Evolutionary conservation across 768 basidiomycete genomes (phyloP).

Genomic region (Mycena kentingensis): DNA sequence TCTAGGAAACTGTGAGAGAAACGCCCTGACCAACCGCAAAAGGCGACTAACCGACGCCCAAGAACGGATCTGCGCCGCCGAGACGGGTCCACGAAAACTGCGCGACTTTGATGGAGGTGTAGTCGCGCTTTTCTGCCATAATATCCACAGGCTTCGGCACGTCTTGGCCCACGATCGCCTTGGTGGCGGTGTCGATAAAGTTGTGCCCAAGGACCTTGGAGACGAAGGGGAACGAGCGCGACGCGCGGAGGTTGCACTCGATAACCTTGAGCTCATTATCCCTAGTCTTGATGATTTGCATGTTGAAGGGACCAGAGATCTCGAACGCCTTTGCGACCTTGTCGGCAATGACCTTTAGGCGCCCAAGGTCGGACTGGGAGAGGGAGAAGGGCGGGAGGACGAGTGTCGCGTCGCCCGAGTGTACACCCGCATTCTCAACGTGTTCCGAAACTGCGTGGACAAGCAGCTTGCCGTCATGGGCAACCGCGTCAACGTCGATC

Average conservation of each 20-base stretch:
- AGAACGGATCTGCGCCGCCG: conserved; percentile 94
- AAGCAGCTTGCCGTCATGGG: conserved; percentile 86
- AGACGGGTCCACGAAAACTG: conserved; percentile 99
- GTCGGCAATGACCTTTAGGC: conserved; percentile 90
- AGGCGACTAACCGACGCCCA: conserved; percentile 78
- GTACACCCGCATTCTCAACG: conserved; percentile 97
- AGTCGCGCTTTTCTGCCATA: conserved; percentile 87
- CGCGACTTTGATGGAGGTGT: conserved; percentile 94
- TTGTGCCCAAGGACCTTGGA: conserved; percentile 97
- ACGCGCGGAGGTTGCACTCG: conserved; percentile 97
- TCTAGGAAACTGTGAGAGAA: conserved; percentile 46
- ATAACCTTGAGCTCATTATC: conserved; percentile 87
- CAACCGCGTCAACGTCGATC: conserved; percentile 97
- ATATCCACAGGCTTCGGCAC: conserved; percentile 91
- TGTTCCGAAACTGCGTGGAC: conserved; percentile 98
- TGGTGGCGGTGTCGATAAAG: conserved; percentile 92
- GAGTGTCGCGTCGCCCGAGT: conserved; percentile 97
- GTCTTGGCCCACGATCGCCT: conserved; percentile 80
- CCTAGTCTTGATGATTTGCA: conserved; percentile 93
- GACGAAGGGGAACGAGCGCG: conserved; percentile 98
- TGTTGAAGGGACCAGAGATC: conserved; percentile 98
- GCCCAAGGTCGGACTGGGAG: conserved; percentile 69
- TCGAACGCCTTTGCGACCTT: conserved; percentile 95
- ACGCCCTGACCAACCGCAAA: not conserved
- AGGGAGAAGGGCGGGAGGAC: conserved; percentile 94